Evolutionary conservation across 2,329 filamentous ascomycete species (phyloP).

Genomic region (Thelonectria rubi): DNA sequence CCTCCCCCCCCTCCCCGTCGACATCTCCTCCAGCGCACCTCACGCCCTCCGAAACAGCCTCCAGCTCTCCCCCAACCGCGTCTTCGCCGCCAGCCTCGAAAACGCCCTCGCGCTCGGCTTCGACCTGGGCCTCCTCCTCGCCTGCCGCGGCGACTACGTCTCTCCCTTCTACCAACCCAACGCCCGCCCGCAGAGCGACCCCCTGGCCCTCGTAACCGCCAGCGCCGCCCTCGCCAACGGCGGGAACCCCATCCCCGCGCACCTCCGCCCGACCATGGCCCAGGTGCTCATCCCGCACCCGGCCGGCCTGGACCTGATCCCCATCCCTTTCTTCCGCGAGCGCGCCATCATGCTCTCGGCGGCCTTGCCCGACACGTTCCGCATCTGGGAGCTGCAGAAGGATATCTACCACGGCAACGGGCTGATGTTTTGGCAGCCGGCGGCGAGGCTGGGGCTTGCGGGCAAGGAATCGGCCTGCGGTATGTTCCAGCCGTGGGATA

Average conservation of each 20-base stretch:
- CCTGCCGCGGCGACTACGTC: conserved; percentile 24
- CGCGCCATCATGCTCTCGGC: conserved; percentile 39
- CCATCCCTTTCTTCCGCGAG: conserved; percentile 39
- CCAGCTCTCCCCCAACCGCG: conserved; percentile 26
- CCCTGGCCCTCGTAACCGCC: conserved; percentile 16
- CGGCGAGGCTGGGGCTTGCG: neutral
- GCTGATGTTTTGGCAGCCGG: conserved; percentile 29
- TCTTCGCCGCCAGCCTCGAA: conserved; percentile 34
- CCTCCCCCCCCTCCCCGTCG: too few relatives aligned
- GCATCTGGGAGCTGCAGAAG: conserved; percentile 39
- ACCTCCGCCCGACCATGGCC: conserved; percentile 39
- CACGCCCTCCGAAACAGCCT: conserved; percentile 28
- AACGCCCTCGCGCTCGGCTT: conserved; percentile 37
- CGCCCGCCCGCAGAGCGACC: conserved; percentile 11
- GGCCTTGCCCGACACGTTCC: conserved; percentile 33
- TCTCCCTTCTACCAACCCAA: conserved; percentile 41
- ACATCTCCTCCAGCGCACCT: conserved; percentile 17
- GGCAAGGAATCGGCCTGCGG: neutral
- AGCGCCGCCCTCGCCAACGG: neutral
- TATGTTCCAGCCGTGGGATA: conserved; percentile 40
- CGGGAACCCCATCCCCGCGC: conserved; percentile 21
- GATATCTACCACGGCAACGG: conserved; percentile 39
- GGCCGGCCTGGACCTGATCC: conserved; percentile 39
- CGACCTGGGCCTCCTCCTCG: conserved; percentile 20
- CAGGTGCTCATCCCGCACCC: conserved; percentile 43